phyloP scores from a whole-genome alignment of 805 yeast genomes.

The Kuraishia capsulata region DNA sequence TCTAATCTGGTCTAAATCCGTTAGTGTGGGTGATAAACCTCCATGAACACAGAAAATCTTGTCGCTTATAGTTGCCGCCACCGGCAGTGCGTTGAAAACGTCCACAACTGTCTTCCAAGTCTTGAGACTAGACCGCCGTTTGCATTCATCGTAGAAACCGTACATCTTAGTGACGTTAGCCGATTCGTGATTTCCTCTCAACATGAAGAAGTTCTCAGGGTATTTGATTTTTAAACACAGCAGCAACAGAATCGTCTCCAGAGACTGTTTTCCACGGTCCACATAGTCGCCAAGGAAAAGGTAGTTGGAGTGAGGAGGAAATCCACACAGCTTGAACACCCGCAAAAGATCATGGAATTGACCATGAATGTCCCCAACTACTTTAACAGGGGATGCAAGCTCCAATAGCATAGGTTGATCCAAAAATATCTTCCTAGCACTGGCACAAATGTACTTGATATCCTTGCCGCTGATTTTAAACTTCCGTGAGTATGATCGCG shows the following conservation, averaged over 20 bases:
- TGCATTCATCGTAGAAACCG: constrained; percentile 55
- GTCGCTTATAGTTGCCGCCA: constrained; percentile 53
- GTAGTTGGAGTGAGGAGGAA: constrained; percentile 48
- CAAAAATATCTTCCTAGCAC: constrained; percentile 50
- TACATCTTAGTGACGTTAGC: constrained; percentile 52
- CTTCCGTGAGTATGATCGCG: constrained; percentile 31
- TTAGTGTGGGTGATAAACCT: constrained; percentile 67
- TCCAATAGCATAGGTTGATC: constrained; percentile 58
- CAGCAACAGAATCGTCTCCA: constrained; percentile 43
- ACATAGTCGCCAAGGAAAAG: constrained; percentile 52
- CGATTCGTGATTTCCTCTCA: constrained; percentile 51
- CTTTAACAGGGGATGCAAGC: constrained; percentile 70
- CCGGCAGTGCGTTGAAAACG: constrained; percentile 49
- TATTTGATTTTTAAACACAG: constrained; percentile 47
- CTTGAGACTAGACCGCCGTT: constrained; percentile 36
- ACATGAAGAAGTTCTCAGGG: constrained; percentile 53
- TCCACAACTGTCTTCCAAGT: constrained; percentile 46
- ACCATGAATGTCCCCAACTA: constrained; percentile 80
- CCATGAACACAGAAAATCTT: constrained; percentile 57
- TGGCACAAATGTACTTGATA: constrained; percentile 46
- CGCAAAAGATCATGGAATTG: constrained; percentile 46
- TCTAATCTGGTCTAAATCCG: constrained; percentile 57
- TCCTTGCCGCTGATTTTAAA: constrained; percentile 45
- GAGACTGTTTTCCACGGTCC: constrained; percentile 49
- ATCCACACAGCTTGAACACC: constrained; percentile 49